Base-by-base conservation (phyloP, 768 basidiomycete species). In the Leucocoprinus birnbaumii region DNA sequence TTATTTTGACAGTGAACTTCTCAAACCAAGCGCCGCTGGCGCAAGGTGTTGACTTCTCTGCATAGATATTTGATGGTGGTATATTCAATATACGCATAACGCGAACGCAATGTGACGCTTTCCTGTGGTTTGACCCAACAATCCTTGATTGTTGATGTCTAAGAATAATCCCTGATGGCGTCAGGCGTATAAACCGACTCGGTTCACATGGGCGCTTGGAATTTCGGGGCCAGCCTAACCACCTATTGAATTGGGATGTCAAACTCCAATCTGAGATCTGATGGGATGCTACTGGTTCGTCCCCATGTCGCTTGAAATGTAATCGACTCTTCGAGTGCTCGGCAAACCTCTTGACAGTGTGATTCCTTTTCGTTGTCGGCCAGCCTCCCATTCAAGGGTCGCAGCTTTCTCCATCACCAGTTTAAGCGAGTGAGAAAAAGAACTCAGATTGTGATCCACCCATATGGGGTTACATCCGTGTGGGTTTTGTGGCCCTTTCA, bases 11-110 rank as follows among this genome's bases (percentile, higher is more conserved):
- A 82, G 79, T 98, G 68, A 98, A 98, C 72, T 98, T 89, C 72
- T 91, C 90, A 38, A 84, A 94, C 67, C 82, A 86, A 61, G 86
- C 92, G 42, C 94, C 91, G 8, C 75, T 98, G 34, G 95, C 95
- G 0, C 95, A 98, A 70, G 95, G 95, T 7, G 94, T 98, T 58
- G 84, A 81, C 60, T 98, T 98, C 71, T 68, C 80, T 26, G 61
- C 79, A 34, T 82, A 72, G 70, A 46, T 48, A 44, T 24, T 22
- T 37, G 41, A 22, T 49, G 45, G 47, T 40, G 24, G 65, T 50
- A 13, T 59, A 51, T 46, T 8, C 26, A 51, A 35, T 31, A n/a
- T 42, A 47, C 38, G 38, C 22, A 51, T 51, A 25, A 18, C 18
- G 25, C 25, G 37, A 42, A 5, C 35, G 26, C 18, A 43, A 46